Evolutionary conservation across 495 filamentous ascomycete species (phyloP).

Genomic region (Arthonia radiata): DNA sequence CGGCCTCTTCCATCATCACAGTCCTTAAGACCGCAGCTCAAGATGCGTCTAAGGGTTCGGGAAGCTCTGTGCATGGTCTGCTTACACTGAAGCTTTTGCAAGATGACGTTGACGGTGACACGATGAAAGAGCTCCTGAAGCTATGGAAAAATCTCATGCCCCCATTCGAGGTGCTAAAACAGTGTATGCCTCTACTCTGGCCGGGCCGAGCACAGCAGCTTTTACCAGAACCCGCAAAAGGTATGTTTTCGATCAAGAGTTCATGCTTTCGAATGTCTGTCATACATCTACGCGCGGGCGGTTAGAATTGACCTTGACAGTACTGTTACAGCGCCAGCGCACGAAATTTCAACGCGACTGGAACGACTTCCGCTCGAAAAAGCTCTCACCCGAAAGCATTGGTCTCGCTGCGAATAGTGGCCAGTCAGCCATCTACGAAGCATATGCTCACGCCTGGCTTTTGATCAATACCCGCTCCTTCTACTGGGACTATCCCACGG

Average conservation of each 20-base stretch:
- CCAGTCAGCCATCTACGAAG: conserved; percentile 22
- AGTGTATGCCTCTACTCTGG: conserved; percentile 7
- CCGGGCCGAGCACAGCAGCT: conserved; percentile 3
- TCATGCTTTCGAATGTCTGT: too few species aligned
- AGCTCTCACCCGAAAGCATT: too few species aligned
- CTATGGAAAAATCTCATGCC: conserved; percentile 8
- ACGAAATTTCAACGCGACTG: conserved; percentile 39
- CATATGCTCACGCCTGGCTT: conserved; percentile 50
- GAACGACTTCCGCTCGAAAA: conserved; percentile 6
- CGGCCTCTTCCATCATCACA: conserved; percentile 4
- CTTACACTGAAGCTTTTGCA: conserved; percentile 6
- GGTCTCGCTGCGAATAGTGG: too few species aligned
- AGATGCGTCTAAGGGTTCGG: conserved; percentile 2
- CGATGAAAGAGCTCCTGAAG: conserved; percentile 1
- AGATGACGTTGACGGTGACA: conserved; percentile 2
- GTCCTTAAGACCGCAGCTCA: conserved; percentile 1
- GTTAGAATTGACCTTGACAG: too few species aligned
- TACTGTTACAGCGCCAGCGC: conserved; percentile 34
- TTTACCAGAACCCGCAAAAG: conserved; percentile 5
- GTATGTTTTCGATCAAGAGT: too few species aligned
- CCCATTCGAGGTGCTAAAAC: conserved; percentile 4
- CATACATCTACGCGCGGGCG: too few species aligned
- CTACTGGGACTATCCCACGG: conserved; percentile 21
- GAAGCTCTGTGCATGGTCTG: conserved; percentile 3
- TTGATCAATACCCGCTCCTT: conserved; percentile 69